Conservation (phyloP, 352 stramenopile species). For the Phytophthora idaei region DNA sequence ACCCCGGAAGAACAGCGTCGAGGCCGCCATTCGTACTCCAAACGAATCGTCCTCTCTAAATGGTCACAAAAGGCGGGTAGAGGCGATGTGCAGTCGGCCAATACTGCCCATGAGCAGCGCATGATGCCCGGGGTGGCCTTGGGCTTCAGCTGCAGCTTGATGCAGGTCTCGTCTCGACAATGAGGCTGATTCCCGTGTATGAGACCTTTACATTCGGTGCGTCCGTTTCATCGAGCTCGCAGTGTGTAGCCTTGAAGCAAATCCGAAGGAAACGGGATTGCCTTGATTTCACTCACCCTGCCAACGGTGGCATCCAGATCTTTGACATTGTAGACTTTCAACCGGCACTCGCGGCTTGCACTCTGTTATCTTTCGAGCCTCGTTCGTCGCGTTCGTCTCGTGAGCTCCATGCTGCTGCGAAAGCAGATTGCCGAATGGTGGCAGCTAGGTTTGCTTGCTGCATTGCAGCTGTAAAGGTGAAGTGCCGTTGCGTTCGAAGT, state of each 20-base stretch:
- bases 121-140: no score
- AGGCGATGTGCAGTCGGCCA: background rate
- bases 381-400: background rate
- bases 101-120: background rate
- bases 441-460: background rate
- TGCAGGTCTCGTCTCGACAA: background rate
- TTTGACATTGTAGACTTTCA: background rate
- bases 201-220: background rate
- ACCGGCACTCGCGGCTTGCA: background rate
- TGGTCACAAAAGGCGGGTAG: background rate
- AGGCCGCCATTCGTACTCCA: constrained; percentile 3
- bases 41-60: background rate
- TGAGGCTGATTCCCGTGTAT: background rate
- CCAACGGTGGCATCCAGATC: background rate
- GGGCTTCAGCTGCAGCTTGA: background rate
- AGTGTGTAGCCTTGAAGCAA: background rate
- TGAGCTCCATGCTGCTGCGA: constrained; percentile 16
- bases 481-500: background rate
- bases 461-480: background rate
- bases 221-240: constrained; percentile 21
- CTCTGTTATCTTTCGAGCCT: constrained; percentile 8
- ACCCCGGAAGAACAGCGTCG: constrained; percentile 19
- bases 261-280: constrained; percentile 1
- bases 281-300: background rate
- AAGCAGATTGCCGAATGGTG: constrained; percentile 25